A percentile compares a stretch with the other conserved stretches of the same genome.
Conservation (phyloP, 768 basidiomycete species). For the Leccinum rimulosum region DNA sequence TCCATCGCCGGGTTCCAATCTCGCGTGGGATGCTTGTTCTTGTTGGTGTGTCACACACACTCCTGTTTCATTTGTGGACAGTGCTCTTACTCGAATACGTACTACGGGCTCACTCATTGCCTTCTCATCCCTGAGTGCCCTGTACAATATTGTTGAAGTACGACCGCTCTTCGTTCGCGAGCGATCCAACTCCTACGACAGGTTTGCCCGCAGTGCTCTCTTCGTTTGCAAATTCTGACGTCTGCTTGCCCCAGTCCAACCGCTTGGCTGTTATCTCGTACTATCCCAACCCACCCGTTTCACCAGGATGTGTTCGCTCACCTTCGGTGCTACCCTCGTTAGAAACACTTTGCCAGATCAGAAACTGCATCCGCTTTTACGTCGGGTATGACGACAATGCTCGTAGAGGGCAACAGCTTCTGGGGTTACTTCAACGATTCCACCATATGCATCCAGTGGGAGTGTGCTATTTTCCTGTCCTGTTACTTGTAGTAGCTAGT, state of each 20-base stretch:
- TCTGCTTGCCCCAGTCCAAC: conserved; percentile 56
- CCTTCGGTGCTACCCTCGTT: too few relatives aligned
- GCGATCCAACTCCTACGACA: conserved; percentile 81
- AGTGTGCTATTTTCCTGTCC: too few relatives aligned
- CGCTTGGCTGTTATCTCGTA: conserved; percentile 84
- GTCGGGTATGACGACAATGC: too few relatives aligned
- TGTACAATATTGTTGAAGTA: conserved; percentile 84
- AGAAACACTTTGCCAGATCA: too few relatives aligned
- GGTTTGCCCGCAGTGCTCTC: conserved; percentile 39
- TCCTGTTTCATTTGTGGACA: neutral
- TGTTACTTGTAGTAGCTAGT: too few relatives aligned
- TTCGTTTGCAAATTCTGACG: neutral
- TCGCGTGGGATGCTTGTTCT: conserved; percentile 92
- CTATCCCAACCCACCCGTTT: too few relatives aligned
- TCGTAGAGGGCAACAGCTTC: too few relatives aligned
- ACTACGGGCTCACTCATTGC: conserved; percentile 82
- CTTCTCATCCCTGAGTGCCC: conserved; percentile 85
- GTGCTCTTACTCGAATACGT: conserved; percentile 7
- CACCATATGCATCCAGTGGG: too few relatives aligned
- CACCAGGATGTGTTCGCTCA: too few relatives aligned
- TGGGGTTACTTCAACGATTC: too few relatives aligned
- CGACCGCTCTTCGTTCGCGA: conserved; percentile 89
- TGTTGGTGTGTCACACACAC: conserved; percentile 53
- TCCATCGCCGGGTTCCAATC: conserved; percentile 94
- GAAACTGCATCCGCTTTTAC: too few relatives aligned